Base-by-base conservation (phyloP, 1,139 yeast genomes). In the Pichia sp. region DNA sequence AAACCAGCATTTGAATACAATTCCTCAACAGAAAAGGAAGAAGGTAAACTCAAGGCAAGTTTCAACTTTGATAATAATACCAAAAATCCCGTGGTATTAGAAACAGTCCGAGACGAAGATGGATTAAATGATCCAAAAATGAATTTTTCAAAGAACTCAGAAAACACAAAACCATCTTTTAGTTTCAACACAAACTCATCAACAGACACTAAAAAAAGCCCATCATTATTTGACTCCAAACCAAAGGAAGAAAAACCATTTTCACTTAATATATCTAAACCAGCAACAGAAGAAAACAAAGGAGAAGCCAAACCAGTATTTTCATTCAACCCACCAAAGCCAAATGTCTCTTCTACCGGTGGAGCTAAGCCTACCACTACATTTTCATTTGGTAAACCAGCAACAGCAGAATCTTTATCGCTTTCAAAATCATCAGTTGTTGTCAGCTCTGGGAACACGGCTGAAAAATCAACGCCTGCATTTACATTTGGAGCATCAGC, bases 71-170 rank as follows among this genome's bases (percentile, higher is more conserved):
- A 13, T 16, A 18, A 41, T n/a, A 23, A 34, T 23, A 6, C 1
- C 13, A 23, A 20, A n/a, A 39, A 15, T 15, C 35, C 16, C 3
- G 27, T 29, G 2, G 26, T 18, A 5, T 16, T 44, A 30, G 50
- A 47, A 40, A 24, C 29, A 3, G 29, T 42, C 25, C 25, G 34
- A 11, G 42, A 48, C 36, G 36, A 11, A 26, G 53, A 41, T 42
- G 58, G 22, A 12, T n/a, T 52, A 8, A 44, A 41, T 18, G 43
- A 38, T 25, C 8, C 39, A 4, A 20, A 29, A 6, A 40, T 36
- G 44, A 16, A 32, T 9, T 13, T 32, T 7, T 37, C 32, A 22
- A 24, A 32, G 7, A 45, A 45, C 15, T 5, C 30, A 22, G 15
- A 20, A 37, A 22, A 25, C 11, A 16, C 43, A 24, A 15, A 16